A percentile compares a stretch with the other conserved stretches of the same genome.
These are phyloP conservation scores for Dendrobium chrysotoxum DNA, from an alignment of 106 monocot species.

Conservation along the genomic window DNA sequence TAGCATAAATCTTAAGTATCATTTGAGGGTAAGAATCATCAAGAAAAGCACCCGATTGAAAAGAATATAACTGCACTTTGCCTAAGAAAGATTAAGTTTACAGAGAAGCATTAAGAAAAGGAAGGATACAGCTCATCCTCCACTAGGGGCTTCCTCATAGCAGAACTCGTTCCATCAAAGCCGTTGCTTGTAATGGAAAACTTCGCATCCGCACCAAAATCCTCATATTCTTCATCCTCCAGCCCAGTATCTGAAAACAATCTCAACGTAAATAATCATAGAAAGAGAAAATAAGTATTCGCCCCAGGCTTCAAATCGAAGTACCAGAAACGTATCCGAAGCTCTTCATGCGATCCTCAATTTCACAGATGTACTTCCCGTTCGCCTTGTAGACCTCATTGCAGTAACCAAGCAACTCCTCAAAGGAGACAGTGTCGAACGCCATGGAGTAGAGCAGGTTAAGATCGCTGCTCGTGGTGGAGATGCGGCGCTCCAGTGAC, in stretches of 20 bases:
- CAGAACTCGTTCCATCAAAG: not conserved
- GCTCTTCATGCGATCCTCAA: constrained; percentile 35
- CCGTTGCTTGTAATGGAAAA: constrained; percentile 6
- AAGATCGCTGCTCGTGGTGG: constrained; percentile 45
- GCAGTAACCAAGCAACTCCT: constrained; percentile 85
- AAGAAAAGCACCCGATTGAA: too few species aligned
- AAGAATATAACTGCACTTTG: too few species aligned
- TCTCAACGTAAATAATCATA: not conserved
- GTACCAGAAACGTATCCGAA: constrained; percentile 65
- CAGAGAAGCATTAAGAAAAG: too few species aligned
- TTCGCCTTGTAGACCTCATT: constrained; percentile 55
- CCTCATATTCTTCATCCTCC: constrained; percentile 16
- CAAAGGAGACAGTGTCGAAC: constrained; percentile 74
- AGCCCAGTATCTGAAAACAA: constrained; percentile 15
- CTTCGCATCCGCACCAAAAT: constrained; percentile 12
- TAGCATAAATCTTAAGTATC: not conserved
- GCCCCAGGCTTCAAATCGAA: not conserved
- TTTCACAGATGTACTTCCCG: constrained; percentile 25
- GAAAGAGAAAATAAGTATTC: not conserved
- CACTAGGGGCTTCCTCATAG: constrained; percentile 9
- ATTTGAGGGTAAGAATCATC: not conserved
- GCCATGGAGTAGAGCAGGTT: constrained; percentile 63
- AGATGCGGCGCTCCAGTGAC: constrained; percentile 32
- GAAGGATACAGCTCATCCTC: constrained; percentile 71
- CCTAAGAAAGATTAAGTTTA: too few species aligned